Base-by-base conservation (phyloP, 441 rosid species). In the Manihot esculenta region DNA sequence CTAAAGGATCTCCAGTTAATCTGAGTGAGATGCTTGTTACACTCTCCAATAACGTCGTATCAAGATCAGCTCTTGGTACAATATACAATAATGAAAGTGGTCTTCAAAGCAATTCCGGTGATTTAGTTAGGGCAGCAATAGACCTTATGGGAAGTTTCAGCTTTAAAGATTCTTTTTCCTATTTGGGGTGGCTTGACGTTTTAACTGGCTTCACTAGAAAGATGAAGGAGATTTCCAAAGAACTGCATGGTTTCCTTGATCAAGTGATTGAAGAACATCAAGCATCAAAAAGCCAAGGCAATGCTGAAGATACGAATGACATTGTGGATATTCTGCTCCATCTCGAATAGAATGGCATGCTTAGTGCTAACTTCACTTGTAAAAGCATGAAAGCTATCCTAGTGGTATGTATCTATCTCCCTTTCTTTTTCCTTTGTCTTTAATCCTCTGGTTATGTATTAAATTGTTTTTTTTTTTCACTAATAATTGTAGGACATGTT, bases 31-130 rank as follows among this genome's bases (percentile, higher is more conserved):
- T 49, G 58, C 35, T 65, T 65, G 56, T 48, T 48, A 14, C 57
- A 10, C 11, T 49, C 5, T 12, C 69, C 1, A 65, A 49, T 49
- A 30, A 59, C 58, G 13, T 61, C 7, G 38, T 70, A 13, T 70
- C 71, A 24, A 70, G 79, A 51, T 55, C 74, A 1, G 76, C 78
- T 27, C 63, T 70, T 9, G 70, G 75, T 12, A 61, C 57, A 51
- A 65, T 67, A n/a, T 71, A 74, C 44, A 59, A 59, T 11, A 56
- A 84, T 73, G 96, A 93, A 35, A 35, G 41, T 35, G 41, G 41
- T 35, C 41, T 2, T 35, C 41, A 35, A 5, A 35, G 41, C 41
- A 35, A 7, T 35, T 35, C n/a, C 3, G 41, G 41, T 4, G 41
- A 35, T 35, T 35, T 35, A 5, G 12, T 59, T 3, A 59, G 48